Conservation (phyloP, 345 rosid species). For the Mercurialis annua region DNA sequence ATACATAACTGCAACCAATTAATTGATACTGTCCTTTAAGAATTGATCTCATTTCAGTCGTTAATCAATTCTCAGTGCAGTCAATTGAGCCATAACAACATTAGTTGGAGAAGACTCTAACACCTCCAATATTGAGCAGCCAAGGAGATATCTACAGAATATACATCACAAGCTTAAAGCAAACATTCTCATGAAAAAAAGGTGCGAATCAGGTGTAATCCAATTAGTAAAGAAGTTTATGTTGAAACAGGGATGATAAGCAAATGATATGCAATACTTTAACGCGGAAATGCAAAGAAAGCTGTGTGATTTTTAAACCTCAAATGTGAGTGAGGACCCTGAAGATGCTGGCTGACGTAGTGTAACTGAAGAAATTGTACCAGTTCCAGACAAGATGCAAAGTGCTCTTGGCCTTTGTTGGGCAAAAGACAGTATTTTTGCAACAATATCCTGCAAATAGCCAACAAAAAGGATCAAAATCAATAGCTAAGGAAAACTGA, state of each 20-base stretch:
- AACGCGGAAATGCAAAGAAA: not conserved
- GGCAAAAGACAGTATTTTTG: constrained; percentile 70
- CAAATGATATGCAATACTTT: not conserved
- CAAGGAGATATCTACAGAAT: not conserved
- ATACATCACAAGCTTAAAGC: not conserved
- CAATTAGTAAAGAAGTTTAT: not conserved
- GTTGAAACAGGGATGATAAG: not conserved
- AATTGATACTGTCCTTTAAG: not conserved
- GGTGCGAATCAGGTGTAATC: not conserved
- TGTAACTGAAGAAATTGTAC: constrained; percentile 82
- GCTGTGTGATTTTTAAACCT: constrained; percentile 49
- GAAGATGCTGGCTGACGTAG: constrained; percentile 75
- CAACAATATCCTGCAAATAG: constrained; percentile 67
- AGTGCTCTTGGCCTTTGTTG: constrained; percentile 92
- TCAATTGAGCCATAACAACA: not conserved
- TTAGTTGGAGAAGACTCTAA: not conserved
- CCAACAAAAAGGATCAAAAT: not conserved
- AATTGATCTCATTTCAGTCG: not conserved
- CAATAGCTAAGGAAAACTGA: not conserved
- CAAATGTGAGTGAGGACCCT: constrained; percentile 51
- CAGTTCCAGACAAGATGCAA: constrained; percentile 89
- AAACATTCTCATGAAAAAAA: not conserved
- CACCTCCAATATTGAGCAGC: not conserved
- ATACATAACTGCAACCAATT: not conserved
- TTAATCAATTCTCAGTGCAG: not conserved